These are phyloP conservation scores for Fusarium luffae DNA, from an alignment of 2,329 filamentous ascomycete species.

Conservation along the genomic window DNA sequence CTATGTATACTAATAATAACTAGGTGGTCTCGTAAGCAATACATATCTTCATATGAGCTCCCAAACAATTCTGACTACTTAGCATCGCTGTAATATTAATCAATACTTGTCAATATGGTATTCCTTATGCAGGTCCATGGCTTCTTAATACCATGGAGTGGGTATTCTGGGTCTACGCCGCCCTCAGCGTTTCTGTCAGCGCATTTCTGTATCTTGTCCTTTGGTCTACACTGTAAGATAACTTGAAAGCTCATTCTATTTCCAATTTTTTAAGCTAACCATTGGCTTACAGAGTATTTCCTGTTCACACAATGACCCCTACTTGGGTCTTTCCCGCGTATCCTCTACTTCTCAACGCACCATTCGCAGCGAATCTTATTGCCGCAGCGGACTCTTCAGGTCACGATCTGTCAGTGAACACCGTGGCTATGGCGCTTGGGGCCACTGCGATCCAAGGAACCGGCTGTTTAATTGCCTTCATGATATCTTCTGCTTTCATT, in stretches of 20 bases:
- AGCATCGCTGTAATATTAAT: conserved; percentile 81
- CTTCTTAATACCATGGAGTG: conserved; percentile 69
- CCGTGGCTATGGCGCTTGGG: conserved; percentile 59
- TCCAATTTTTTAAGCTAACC: not conserved
- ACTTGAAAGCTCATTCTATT: not conserved
- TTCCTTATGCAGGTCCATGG: conserved; percentile 71
- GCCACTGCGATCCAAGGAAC: conserved; percentile 65
- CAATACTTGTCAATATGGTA: conserved; percentile 81
- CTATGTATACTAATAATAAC: not conserved
- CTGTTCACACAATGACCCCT: conserved; percentile 86
- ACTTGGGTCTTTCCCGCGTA: conserved; percentile 91
- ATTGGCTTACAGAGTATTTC: conserved; percentile 55
- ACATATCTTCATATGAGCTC: not conserved
- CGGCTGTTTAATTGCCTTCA: conserved; percentile 70
- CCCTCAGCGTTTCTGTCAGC: conserved; percentile 73
- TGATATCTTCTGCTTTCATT: conserved; percentile 86
- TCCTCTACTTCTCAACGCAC: conserved; percentile 79
- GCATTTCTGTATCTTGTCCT: conserved; percentile 79
- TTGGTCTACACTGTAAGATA: conserved; percentile 68
- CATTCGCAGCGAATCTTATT: conserved; percentile 73
- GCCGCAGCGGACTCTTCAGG: conserved; percentile 50
- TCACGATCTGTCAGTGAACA: conserved; percentile 48
- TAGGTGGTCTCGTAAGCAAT: conserved; percentile 58
- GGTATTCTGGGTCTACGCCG: conserved; percentile 80
- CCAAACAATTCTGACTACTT: conserved; percentile 2